Percentiles rank a stretch among this genome's conserved stretches.
Evolutionary conservation across 331 rosid species (phyloP).

Genomic region (Pyrus hybrid): DNA sequence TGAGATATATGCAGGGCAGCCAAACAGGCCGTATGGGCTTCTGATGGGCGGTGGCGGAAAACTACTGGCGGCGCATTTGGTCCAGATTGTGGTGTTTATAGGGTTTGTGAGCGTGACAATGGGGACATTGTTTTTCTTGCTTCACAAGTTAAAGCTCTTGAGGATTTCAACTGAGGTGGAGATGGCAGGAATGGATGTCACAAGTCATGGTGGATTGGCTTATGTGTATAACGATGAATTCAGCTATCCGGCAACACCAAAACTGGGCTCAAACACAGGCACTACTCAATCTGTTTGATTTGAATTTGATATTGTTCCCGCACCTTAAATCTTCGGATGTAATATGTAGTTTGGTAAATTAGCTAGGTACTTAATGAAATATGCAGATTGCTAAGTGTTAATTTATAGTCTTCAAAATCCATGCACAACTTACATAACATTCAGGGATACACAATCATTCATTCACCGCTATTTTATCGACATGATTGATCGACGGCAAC

Average conservation of each 20-base stretch:
- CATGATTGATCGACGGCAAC: too few species aligned
- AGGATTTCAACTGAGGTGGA: conserved; percentile 47
- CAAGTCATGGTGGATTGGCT: conserved; percentile 60
- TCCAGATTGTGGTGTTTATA: conserved; percentile 32
- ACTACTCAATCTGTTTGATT: not conserved
- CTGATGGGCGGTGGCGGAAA: conserved; percentile 53
- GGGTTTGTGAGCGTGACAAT: conserved; percentile 54
- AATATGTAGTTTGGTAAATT: not conserved
- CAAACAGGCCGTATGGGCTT: conserved; percentile 43
- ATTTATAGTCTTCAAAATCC: too few species aligned
- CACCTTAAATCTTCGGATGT: not conserved
- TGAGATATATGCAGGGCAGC: conserved; percentile 33
- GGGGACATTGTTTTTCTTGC: conserved; percentile 44
- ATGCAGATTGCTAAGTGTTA: too few species aligned
- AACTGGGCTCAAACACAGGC: not conserved
- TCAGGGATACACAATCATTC: too few species aligned
- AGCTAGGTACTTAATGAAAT: too few species aligned
- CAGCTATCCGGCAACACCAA: not conserved
- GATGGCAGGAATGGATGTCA: conserved; percentile 59
- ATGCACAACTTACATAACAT: too few species aligned
- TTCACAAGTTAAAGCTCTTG: conserved; percentile 34
- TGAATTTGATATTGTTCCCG: not conserved
- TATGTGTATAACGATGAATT: conserved; percentile 27
- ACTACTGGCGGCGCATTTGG: conserved; percentile 45
- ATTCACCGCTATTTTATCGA: too few species aligned